phyloP scores from a whole-genome alignment of 2,329 filamentous ascomycete species.

The Neoscytalidium dimidiatum region DNA sequence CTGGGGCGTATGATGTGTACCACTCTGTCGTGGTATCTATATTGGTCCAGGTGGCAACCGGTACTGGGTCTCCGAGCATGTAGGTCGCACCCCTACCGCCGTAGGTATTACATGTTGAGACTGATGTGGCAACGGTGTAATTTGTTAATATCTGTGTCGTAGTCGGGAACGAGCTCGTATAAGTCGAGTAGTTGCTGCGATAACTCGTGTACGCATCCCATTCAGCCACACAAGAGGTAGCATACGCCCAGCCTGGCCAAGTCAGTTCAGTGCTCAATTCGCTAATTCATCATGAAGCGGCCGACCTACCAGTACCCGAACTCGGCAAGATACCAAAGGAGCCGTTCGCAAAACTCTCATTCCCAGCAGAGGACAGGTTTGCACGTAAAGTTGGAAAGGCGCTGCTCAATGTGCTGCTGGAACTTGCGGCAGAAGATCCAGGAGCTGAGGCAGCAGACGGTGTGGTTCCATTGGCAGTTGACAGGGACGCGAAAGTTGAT shows the following conservation, averaged over 20 bases:
- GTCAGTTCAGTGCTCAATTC: not conserved
- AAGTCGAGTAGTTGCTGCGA: not conserved
- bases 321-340: not conserved
- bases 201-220: not conserved
- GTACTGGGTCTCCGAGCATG: not conserved
- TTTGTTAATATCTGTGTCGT: not conserved
- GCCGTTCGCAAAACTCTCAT: not conserved
- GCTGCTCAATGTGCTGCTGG: not conserved
- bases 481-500: not conserved
- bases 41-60: not conserved
- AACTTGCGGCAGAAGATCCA: not conserved
- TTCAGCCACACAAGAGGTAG: not conserved
- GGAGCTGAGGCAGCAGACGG: not conserved
- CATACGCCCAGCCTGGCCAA: not conserved
- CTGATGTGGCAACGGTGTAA: not conserved
- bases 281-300: no score
- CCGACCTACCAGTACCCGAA: not conserved
- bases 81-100: not conserved
- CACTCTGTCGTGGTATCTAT: not conserved
- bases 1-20: not conserved
- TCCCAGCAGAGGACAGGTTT: not conserved
- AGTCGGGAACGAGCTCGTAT: not conserved
- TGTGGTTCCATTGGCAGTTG: not conserved
- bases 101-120: not conserved
- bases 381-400: not conserved